phyloP scores from a whole-genome alignment of 495 filamentous ascomycete species.

The Tuber umbilicatum region DNA sequence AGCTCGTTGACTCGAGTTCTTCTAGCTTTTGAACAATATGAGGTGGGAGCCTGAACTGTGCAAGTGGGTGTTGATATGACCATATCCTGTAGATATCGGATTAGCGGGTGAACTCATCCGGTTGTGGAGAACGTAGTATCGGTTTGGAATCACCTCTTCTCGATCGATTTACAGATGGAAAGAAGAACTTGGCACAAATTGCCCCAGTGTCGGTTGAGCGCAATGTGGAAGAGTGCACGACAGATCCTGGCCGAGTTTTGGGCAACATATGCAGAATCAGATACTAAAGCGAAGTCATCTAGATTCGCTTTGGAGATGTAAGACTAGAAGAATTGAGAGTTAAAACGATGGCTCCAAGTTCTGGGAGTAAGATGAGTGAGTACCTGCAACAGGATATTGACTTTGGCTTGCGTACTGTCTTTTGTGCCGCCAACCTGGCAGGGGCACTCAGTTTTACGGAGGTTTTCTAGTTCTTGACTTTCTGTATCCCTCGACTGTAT shows the following conservation, averaged over 20 bases:
- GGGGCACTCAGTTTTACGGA: constrained; percentile 59
- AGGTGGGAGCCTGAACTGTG: constrained; percentile 86
- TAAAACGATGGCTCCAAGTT: neutral
- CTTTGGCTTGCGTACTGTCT: constrained; percentile 65
- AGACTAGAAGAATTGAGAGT: constrained; percentile 50
- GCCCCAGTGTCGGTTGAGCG: constrained; percentile 87
- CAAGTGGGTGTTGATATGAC: constrained; percentile 89
- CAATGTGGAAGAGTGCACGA: constrained; percentile 93
- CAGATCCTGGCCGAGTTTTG: constrained; percentile 94
- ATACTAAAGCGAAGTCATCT: constrained; percentile 86
- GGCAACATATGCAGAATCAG: constrained; percentile 87
- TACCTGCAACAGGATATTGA: constrained; percentile 69
- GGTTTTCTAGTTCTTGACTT: constrained; percentile 62
- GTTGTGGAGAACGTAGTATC: neutral
- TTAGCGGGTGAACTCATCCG: neutral
- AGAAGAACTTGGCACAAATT: constrained; percentile 84
- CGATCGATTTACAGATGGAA: constrained; percentile 89
- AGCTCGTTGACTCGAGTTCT: constrained; percentile 59
- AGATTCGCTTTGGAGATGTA: constrained; percentile 84
- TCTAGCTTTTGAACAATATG: constrained; percentile 79
- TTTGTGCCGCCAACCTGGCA: constrained; percentile 48
- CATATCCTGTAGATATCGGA: constrained; percentile 54
- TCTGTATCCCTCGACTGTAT: constrained; percentile 88
- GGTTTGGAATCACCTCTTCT: constrained; percentile 53
- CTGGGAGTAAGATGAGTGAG: neutral